Evolutionary conservation across 768 basidiomycete species (phyloP), one percentile per base, ranked within the genome.

Genomic region (Mycena crocata): DNA sequence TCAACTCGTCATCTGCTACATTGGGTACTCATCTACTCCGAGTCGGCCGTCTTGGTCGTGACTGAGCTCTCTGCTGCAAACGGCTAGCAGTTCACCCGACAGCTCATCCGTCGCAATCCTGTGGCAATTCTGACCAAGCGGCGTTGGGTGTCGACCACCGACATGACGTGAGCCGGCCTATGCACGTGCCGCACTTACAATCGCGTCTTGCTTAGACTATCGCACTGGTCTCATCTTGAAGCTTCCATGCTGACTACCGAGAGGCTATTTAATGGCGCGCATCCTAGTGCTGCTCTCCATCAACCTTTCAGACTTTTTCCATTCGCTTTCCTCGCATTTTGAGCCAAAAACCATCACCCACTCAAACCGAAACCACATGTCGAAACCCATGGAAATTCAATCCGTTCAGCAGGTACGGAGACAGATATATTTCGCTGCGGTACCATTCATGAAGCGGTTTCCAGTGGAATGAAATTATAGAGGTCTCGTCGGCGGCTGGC

Each of bases 391-490:
- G 44, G 71, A 74, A 64, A 68, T 74, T 37, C 35, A 56, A 21
- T 72, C 73, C 24, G 61, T 73, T 17, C 31, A 64, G 24, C 71
- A n/a, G n/a, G n/a, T n/a, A n/a, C n/a, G n/a, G n/a, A n/a, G n/a
- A n/a, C n/a, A n/a, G n/a, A n/a, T n/a, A n/a, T n/a, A n/a, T n/a
- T n/a, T n/a, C n/a, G n/a, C n/a, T n/a, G n/a, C n/a, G n/a, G n/a
- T n/a, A n/a, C n/a, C n/a, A n/a, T n/a, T n/a, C n/a, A n/a, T n/a
- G n/a, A n/a, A n/a, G n/a, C n/a, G n/a, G n/a, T n/a, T n/a, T n/a
- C n/a, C n/a, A 72, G 56, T 73, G 71, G 67, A 74, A 67, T 48
- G 64, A 69, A 12, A 64, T 70, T 23, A 44, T 75, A 23, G 65
- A 68, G 17, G 45, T 55, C 23, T 63, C 70, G 7, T 66, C 57